Evolutionary conservation across 225 moss, liverwort and hornwort genomes (phyloP).

Genomic region (Marchantia paleacea): DNA sequence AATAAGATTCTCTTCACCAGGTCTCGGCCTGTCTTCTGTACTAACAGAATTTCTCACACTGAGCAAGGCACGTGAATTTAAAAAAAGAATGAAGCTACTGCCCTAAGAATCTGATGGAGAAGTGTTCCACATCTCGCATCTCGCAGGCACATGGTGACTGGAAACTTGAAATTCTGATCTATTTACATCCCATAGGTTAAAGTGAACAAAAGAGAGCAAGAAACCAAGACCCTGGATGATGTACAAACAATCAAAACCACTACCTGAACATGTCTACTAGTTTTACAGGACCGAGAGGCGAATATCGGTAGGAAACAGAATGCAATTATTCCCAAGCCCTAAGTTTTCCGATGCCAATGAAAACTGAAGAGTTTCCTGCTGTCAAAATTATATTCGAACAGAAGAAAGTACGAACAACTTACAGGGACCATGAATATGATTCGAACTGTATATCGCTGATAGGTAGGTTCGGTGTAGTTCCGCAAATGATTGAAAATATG

Average conservation of each 20-base stretch:
- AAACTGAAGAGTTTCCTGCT: too few relatives aligned
- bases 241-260: background rate
- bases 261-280: too few relatives aligned
- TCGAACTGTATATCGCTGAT: constrained; percentile 79
- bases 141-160: background rate
- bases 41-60: background rate
- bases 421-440: constrained; percentile 93
- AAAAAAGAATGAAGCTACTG: background rate
- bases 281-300: too few relatives aligned
- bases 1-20: background rate
- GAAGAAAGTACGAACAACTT: constrained; percentile 19
- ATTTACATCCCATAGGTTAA: background rate
- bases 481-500: constrained; percentile 80
- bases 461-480: constrained; percentile 74
- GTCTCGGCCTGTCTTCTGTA: background rate
- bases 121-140: background rate
- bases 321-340: too few relatives aligned
- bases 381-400: background rate
- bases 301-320: too few relatives aligned
- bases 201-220: background rate
- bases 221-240: background rate
- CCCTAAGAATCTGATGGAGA: background rate
- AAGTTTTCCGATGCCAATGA: too few relatives aligned
- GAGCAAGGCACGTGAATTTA: background rate
- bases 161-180: background rate